Evolutionary conservation across 75 land plant species (phyloP), one percentile per base, ranked within the genome.

Genomic region (Pinus taeda): DNA sequence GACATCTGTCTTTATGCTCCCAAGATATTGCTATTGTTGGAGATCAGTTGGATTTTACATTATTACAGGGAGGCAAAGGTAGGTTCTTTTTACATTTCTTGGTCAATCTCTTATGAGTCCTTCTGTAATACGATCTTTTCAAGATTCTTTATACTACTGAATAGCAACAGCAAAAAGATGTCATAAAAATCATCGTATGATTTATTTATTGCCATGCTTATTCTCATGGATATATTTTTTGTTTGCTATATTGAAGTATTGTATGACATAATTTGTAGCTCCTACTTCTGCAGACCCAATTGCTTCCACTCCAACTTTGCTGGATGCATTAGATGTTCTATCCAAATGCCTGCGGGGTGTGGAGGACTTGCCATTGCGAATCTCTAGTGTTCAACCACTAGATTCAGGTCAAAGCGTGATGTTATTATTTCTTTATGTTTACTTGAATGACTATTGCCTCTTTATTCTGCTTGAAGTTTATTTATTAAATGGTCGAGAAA

Each of bases 331-430:
- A 82, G 93, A 92, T 6, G 83, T 30, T 26, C 78, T 96, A 42
- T 91, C 99, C 7, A 90, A 87, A 66, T 79, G 84, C 21, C 69
- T 96, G 73, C 88, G 86, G 30, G 73, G 26, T 72, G 76, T 96
- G 22, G 81, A 88, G 29, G 87, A 86, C 39, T 85, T 96, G 77
- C 99, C 99, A 60, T 80, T 96, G 79, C 87, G 66, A 75, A 84
- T 96, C 57, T 95, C 94, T 26, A 89, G 88, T 83, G 99, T 96
- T 15, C 97, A 91, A 65, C 91, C 95, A 33, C 30, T 96, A 59
- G 88, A 91, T 76, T 67, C 98, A 81, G 98, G 98, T 93, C n/a
- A 30, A 53, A 37, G 42, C 42, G 37, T 71, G 21, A 56, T 77
- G 53, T 53, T 82, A 57, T 60, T 20, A 30, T 63, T 39, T 26